phyloP scores from a whole-genome alignment of 2,329 filamentous ascomycete genomes.

The Fusarium drepaniforme region DNA sequence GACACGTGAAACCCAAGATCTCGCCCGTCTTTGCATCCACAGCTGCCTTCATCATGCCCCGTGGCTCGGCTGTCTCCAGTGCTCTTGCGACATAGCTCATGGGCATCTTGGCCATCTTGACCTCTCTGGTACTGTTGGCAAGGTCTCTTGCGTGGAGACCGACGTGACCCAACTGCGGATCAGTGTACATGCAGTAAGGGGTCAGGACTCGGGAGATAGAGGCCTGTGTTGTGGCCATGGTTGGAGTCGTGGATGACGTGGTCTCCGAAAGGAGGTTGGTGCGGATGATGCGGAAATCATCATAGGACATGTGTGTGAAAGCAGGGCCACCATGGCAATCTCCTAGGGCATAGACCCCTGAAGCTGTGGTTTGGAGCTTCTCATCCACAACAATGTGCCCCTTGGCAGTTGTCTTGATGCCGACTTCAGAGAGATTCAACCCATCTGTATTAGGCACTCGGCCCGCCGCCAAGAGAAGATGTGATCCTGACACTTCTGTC shows the following conservation, averaged over 20 bases:
- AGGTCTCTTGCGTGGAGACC: constrained; percentile 59
- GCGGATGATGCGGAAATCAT: constrained; percentile 65
- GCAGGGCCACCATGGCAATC: constrained; percentile 65
- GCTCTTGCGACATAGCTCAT: constrained; percentile 64
- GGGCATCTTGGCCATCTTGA: constrained; percentile 62
- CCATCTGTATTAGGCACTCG: constrained; percentile 62
- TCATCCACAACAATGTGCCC: constrained; percentile 60
- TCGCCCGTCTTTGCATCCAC: constrained; percentile 60
- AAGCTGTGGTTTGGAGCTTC: constrained; percentile 57
- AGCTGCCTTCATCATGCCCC: constrained; percentile 65
- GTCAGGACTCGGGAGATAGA: constrained; percentile 49
- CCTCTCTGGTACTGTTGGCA: constrained; percentile 44
- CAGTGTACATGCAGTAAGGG: constrained; percentile 65
- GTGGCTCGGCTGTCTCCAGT: constrained; percentile 63
- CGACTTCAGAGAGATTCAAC: constrained; percentile 55
- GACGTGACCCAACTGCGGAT: constrained; percentile 65
- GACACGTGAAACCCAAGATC: constrained; percentile 65
- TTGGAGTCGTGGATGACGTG: constrained; percentile 40
- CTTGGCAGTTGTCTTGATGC: constrained; percentile 53
- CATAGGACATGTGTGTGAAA: constrained; percentile 69
- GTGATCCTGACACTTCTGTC: constrained; percentile 53
- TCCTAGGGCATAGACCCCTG: constrained; percentile 61
- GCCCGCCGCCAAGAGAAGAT: constrained; percentile 63
- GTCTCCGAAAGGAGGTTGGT: constrained; percentile 54
- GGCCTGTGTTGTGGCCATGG: constrained; percentile 41